Base-by-base conservation (phyloP, 352 stramenopile species). In the Phytophthora tentaculata region DNA sequence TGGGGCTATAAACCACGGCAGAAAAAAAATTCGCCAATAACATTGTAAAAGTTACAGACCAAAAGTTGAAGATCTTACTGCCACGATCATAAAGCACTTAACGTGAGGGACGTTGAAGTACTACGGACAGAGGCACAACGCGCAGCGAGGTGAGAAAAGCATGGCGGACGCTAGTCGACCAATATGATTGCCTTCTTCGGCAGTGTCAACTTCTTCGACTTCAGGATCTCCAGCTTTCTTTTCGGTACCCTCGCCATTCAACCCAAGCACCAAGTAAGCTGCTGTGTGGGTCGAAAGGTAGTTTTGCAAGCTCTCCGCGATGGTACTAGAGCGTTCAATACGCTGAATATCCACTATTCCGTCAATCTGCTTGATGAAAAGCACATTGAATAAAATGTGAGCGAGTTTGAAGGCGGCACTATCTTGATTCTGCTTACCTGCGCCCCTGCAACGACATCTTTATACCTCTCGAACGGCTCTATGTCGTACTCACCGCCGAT, bases 101-200 rank as follows among this genome's bases (percentile, higher is more conserved):
- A n/a, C n/a, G n/a, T n/a, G n/a, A n/a, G n/a, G n/a, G 20, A 32
- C 43, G 22, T 61, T 37, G 48, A 71, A 67, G 50, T 74, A 67
- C 64, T 74, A 88, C 5, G 73, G 75, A 56, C 82, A 90, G 26
- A 91, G 43, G 39, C 79, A 89, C 1, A 86, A 43, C 8, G 75
- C 72, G 20, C 83, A 91, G 2, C 79, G 75, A 19, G 83, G 83
- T 6, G 83, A 89, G 51, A 81, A 77, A 19, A 89, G 75, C 69
- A 91, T 80, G 17, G 80, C 79, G 1, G 55, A 56, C 0, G 79
- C 58, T 1, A 91, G 59, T 24, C 75, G 70, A 9, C 80, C 82
- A 8, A 86, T 71, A 14, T 5, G 32, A 9, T 60, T 68, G 37
- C 12, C 8, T 22, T 60, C 4, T 44, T 54, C 43, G 17, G 17